phyloP scores from a whole-genome alignment of 768 basidiomycete species.

The Mycena alexandri region DNA sequence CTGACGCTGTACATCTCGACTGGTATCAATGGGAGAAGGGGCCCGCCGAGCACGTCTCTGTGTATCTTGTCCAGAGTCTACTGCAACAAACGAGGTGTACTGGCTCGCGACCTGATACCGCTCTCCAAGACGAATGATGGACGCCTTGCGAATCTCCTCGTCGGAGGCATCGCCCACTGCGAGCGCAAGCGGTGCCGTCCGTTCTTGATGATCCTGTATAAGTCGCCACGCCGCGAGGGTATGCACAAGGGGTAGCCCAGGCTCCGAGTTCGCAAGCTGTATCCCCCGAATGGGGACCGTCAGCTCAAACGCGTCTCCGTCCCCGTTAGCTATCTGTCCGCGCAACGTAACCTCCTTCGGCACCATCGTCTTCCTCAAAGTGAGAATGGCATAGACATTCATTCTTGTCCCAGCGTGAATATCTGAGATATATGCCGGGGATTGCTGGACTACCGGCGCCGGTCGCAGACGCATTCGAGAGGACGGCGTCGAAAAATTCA shows the following conservation, averaged over 20 bases:
- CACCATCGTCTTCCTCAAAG: constrained; percentile 43
- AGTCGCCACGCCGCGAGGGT: constrained; percentile 66
- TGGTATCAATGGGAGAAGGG: constrained; percentile 1
- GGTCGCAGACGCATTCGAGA: constrained; percentile 41
- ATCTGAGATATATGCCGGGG: constrained; percentile 47
- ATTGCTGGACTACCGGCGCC: constrained; percentile 52
- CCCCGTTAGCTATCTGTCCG: constrained; percentile 51
- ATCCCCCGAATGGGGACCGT: constrained; percentile 48
- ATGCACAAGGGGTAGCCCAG: constrained; percentile 59
- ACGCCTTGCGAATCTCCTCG: constrained; percentile 55
- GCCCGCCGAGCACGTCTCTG: constrained; percentile 2
- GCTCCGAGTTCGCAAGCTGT: constrained; percentile 49
- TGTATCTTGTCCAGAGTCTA: constrained; percentile 52
- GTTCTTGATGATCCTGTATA: constrained; percentile 64
- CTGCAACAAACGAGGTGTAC: constrained; percentile 70
- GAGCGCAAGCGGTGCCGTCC: constrained; percentile 48
- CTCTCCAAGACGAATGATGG: constrained; percentile 63
- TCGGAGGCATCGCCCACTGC: constrained; percentile 44
- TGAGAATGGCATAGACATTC: constrained; percentile 51
- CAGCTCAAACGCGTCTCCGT: constrained; percentile 45
- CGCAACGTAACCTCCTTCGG: constrained; percentile 50
- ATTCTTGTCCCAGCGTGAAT: constrained; percentile 53
- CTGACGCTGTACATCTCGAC: not conserved
- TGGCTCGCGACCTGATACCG: constrained; percentile 65
- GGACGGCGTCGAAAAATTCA: constrained; percentile 36